Base-by-base conservation (phyloP, 768 basidiomycete species). In the Leccinum barrowsii region DNA sequence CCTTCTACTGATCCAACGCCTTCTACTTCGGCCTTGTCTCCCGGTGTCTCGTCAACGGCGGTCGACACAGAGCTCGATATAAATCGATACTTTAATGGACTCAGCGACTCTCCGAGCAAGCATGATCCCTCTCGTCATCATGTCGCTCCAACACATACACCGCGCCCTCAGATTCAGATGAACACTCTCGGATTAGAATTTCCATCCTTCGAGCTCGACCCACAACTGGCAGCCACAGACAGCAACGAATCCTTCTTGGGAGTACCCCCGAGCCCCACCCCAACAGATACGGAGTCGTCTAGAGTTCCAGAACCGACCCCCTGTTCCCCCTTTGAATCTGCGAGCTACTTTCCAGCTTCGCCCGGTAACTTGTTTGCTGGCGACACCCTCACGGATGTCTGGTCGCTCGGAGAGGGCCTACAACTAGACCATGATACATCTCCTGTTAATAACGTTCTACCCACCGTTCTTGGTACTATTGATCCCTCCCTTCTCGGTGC, bases 401-500 rank as follows among this genome's bases (percentile, higher is more conserved):
- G 66, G 67, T 42, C 50, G 6, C 49, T 62, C 19, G 55, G 46
- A 3, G 61, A 54, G 7, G 17, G 6, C 37, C 12, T 52, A 1
- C 26, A 48, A 3, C 54, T 40, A 15, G 52, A 56, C 12, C 32
- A 52, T 13, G 8, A 35, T 24, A n/a, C 55, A 2, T 47, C 54
- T 52, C 42, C 59, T 19, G 7, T n/a, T n/a, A 13, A 53, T 35
- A 37, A 34, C 2, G 22, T 37, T 19, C 40, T 48, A 11, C 19
- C 61, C 13, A 19, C 37, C 10, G 21, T 37, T 37, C 46, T 26
- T 8, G 62, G 63, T 21, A 72, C 71, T 5, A 73, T 73, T n/a
- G 60, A 73, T 54, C 71, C 73, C 2, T 73, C 71, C 15, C 62
- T 73, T 28, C 69, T 73, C 13, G 64, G 65, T 26, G 55, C 51